Evolutionary conservation across 176 grass and related monocot species (phyloP).

Genomic region (Hyparrhenia diplandra): DNA sequence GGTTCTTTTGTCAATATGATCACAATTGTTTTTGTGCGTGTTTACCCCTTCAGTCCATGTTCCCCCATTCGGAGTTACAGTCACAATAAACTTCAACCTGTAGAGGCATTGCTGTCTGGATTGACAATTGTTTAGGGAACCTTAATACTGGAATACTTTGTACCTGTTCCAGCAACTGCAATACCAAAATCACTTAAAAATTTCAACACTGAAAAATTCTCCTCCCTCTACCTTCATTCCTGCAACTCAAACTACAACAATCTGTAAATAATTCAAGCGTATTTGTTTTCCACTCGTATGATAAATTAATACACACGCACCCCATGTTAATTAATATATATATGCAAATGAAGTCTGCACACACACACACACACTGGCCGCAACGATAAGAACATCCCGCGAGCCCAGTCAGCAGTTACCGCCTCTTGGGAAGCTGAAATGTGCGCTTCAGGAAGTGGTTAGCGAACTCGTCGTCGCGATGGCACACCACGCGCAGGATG

Average conservation of each 20-base stretch:
- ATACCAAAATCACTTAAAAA: background rate
- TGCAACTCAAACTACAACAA: conserved; percentile 2
- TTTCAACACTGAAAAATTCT: background rate
- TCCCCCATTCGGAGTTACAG: background rate
- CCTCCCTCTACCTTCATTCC: background rate
- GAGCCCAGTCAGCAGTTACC: conserved; percentile 16
- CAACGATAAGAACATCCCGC: background rate
- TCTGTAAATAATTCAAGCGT: background rate
- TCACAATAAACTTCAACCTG: background rate
- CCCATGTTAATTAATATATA: background rate
- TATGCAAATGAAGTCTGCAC: conserved; percentile 8
- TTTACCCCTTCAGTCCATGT: background rate
- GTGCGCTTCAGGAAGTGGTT: conserved; percentile 62
- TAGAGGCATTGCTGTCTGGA: background rate
- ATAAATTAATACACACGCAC: background rate
- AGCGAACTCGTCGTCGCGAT: conserved; percentile 52
- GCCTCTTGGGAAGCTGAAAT: conserved; percentile 59
- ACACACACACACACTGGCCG: background rate
- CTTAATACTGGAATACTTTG: background rate
- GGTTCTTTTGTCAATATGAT: conserved; percentile 16
- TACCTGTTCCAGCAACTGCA: background rate
- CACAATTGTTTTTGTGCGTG: background rate
- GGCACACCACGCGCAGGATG: conserved; percentile 59
- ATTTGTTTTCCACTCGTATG: background rate
- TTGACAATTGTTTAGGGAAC: background rate